These are phyloP conservation scores for Heliamphora pulchella DNA, from an alignment of 179 eudicot species.

Conservation along the genomic window DNA sequence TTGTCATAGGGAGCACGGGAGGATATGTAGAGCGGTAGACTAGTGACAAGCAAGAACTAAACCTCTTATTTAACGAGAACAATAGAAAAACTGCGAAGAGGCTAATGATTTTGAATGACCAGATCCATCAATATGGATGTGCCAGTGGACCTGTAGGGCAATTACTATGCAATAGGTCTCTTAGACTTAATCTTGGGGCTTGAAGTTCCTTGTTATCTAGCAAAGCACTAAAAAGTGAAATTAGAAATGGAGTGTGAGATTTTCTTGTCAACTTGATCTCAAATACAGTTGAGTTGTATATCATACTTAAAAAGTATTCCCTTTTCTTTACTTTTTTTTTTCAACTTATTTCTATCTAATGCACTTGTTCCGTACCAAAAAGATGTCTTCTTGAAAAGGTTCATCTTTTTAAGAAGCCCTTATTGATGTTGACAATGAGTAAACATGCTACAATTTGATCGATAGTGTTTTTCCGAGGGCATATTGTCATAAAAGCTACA, in stretches of 20 bases:
- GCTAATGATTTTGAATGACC: background rate
- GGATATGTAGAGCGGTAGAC: background rate
- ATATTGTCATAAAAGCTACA: background rate
- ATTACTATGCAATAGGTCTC: background rate
- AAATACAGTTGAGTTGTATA: too few species aligned
- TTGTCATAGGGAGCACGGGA: background rate
- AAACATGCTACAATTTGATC: background rate
- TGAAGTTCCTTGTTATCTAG: too few species aligned
- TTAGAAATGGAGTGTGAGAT: background rate
- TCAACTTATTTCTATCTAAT: too few species aligned
- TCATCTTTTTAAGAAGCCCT: background rate
- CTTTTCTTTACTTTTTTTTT: too few species aligned
- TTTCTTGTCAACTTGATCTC: background rate
- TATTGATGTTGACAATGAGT: background rate
- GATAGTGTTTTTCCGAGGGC: background rate
- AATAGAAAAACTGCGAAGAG: background rate
- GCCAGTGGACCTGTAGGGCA: background rate
- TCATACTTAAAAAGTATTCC: too few species aligned
- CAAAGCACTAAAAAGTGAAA: too few species aligned
- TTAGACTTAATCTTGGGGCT: background rate
- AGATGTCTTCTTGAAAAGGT: background rate
- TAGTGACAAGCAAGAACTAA: conserved; percentile 1
- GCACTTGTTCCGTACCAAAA: background rate
- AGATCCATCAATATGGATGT: background rate
- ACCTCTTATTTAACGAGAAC: background rate